Conservation (phyloP, 305 asterid genomes). For the Fraxinus paxiana region DNA sequence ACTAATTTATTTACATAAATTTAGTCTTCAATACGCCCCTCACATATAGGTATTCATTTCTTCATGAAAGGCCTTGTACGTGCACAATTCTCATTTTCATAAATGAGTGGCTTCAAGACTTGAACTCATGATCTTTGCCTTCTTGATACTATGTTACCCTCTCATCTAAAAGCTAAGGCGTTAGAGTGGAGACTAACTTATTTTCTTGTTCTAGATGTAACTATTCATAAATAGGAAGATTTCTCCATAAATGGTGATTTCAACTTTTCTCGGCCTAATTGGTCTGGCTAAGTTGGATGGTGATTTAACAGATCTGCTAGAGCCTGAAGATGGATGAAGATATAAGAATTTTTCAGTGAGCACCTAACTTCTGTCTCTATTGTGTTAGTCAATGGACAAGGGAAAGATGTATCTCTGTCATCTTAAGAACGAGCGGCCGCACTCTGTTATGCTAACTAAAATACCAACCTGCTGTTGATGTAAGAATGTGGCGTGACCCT, state of each 20-base stretch:
- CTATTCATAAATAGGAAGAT: background rate
- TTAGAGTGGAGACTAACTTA: background rate
- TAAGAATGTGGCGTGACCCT: background rate
- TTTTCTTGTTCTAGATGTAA: background rate
- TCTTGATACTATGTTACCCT: background rate
- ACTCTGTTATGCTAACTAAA: background rate
- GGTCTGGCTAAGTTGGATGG: background rate
- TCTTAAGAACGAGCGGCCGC: background rate
- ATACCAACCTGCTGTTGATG: background rate
- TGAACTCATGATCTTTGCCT: background rate
- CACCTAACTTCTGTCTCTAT: background rate
- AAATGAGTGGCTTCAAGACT: background rate
- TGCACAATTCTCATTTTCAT: background rate
- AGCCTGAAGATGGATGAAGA: conserved; percentile 6
- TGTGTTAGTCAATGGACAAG: background rate
- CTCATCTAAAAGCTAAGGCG: background rate
- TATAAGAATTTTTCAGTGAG: background rate
- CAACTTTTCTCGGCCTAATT: background rate
- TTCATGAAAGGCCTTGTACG: background rate
- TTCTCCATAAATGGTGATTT: background rate
- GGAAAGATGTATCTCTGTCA: background rate
- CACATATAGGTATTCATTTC: background rate
- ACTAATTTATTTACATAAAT: background rate
- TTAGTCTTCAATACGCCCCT: background rate
- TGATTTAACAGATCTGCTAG: background rate